phyloP scores from a whole-genome alignment of 441 rosid genomes.

The Populus hybrid region DNA sequence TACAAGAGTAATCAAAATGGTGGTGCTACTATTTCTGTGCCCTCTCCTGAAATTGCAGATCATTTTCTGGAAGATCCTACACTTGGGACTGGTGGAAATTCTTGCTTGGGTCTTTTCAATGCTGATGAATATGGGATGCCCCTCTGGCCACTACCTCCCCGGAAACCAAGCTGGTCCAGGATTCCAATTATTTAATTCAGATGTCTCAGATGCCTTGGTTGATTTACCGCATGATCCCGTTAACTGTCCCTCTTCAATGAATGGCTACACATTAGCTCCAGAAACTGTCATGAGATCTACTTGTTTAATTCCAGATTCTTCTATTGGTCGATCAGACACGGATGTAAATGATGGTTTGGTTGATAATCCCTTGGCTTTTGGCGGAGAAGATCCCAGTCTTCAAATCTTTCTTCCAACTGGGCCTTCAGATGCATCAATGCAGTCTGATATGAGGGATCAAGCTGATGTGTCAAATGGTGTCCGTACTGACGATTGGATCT shows the following conservation, averaged over 20 bases:
- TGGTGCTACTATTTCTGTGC: slow-evolving; percentile 57
- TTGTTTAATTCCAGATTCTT: slow-evolving; percentile 50
- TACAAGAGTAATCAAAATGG: slow-evolving; percentile 56
- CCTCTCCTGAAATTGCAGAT: slow-evolving; percentile 52
- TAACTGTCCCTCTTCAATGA: slow-evolving; percentile 52
- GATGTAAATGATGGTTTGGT: slow-evolving; percentile 68
- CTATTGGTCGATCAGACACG: slow-evolving; percentile 49
- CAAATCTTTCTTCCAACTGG: slow-evolving; percentile 92
- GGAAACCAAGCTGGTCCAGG: slow-evolving; percentile 67
- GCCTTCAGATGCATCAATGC: slow-evolving; percentile 63
- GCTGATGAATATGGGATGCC: slow-evolving; percentile 62
- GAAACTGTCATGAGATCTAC: slow-evolving; percentile 52
- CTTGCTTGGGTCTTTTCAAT: slow-evolving; percentile 64
- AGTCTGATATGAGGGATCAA: slow-evolving; percentile 57
- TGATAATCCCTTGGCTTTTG: slow-evolving; percentile 80
- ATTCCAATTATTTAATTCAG: slow-evolving; percentile 76
- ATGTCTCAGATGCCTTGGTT: slow-evolving; percentile 56
- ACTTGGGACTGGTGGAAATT: slow-evolving; percentile 46
- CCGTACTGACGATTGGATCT: slow-evolving; percentile 84
- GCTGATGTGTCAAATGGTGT: slow-evolving; percentile 77
- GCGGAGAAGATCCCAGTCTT: slow-evolving; percentile 84
- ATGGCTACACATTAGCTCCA: slow-evolving; percentile 63
- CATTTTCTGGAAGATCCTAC: slow-evolving; percentile 62
- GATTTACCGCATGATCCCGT: slow-evolving; percentile 59
- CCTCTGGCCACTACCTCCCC: slow-evolving; percentile 64